Percentiles rank a stretch among this genome's conserved stretches.
These are phyloP conservation scores for Collybiopsis luxurians DNA, from an alignment of 768 basidiomycete species.

Conservation along the genomic window DNA sequence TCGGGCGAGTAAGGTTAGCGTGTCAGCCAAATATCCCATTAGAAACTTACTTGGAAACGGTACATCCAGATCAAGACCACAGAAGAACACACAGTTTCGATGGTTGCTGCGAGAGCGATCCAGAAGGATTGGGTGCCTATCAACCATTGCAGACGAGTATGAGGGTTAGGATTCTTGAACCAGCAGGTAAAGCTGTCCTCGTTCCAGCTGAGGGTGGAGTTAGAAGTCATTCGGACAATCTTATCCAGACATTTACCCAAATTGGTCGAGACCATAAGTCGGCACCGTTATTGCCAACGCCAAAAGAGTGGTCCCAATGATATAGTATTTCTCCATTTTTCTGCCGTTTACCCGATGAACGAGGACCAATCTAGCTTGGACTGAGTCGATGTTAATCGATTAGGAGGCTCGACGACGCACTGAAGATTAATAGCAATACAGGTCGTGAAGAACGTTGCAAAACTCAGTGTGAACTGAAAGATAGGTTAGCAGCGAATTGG, in stretches of 20 bases:
- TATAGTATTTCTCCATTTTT: constrained; percentile 25
- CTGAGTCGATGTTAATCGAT: not conserved
- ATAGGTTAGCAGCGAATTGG: not conserved
- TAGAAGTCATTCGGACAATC: not conserved
- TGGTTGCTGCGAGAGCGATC: constrained; percentile 17
- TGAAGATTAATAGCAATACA: constrained; percentile 25
- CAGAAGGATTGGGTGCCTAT: too few relatives aligned
- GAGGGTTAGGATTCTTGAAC: constrained; percentile 16
- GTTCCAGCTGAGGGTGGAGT: constrained; percentile 12
- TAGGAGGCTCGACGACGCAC: too few relatives aligned
- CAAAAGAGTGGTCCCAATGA: constrained; percentile 15
- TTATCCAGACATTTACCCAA: constrained; percentile 16
- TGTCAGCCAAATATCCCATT: too few relatives aligned
- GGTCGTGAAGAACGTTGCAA: constrained; percentile 21
- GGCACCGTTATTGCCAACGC: constrained; percentile 16
- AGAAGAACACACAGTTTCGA: constrained; percentile 17
- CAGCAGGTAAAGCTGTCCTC: constrained; percentile 18
- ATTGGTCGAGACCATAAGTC: constrained; percentile 18
- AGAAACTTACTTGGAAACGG: constrained; percentile 14
- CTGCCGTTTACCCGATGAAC: constrained; percentile 22
- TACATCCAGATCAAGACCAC: constrained; percentile 18
- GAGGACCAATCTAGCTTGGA: constrained; percentile 18
- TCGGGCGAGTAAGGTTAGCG: too few relatives aligned
- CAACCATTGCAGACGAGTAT: constrained; percentile 18
- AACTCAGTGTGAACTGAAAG: constrained; percentile 15